Conservation (phyloP, 1,139 yeast species). For the Pichia sp. region DNA sequence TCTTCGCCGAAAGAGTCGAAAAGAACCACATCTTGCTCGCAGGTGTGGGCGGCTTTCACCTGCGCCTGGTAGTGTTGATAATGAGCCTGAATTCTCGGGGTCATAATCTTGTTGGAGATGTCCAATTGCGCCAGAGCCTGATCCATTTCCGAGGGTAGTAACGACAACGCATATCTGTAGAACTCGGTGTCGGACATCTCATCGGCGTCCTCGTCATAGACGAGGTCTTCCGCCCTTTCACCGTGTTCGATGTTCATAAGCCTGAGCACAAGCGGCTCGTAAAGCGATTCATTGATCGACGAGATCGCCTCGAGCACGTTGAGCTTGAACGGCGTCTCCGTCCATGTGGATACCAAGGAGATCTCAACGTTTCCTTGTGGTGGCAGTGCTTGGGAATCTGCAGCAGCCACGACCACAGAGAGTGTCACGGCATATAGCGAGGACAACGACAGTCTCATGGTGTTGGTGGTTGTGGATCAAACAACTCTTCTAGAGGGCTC, state of each 20-base stretch:
- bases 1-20: constrained; percentile 30
- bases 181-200: constrained; percentile 37
- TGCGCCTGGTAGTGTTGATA: constrained; percentile 45
- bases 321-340: constrained; percentile 30
- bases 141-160: constrained; percentile 27
- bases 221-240: constrained; percentile 30
- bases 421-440: neutral
- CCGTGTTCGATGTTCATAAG: constrained; percentile 33
- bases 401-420: neutral
- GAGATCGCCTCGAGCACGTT: constrained; percentile 28
- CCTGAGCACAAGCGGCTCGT: constrained; percentile 42
- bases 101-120: constrained; percentile 47
- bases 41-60: constrained; percentile 18
- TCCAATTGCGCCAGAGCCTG: constrained; percentile 45
- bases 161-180: constrained; percentile 36
- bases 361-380: constrained; percentile 23
- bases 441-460: neutral
- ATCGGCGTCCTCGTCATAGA: constrained; percentile 29
- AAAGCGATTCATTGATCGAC: constrained; percentile 37
- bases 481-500: neutral
- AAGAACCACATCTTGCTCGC: constrained; percentile 21
- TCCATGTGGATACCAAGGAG: constrained; percentile 29
- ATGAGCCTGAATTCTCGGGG: constrained; percentile 66
- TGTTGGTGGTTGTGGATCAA: neutral
- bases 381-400: neutral